Conservation (phyloP, 2,329 filamentous ascomycete species). For the Aspergillus sp. region DNA sequence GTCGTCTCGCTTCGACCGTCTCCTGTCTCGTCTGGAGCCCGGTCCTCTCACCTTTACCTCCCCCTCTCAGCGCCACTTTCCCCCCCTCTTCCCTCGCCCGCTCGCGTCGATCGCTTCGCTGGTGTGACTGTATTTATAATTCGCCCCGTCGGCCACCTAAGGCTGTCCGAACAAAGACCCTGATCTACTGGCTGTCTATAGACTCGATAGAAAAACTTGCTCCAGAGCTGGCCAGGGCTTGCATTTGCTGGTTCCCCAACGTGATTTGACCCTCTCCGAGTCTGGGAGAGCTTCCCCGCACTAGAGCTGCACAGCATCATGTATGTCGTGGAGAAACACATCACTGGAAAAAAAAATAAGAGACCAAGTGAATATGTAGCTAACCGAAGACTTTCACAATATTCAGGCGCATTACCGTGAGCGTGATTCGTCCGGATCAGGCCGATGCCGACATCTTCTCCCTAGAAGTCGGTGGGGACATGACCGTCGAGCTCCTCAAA, state of each 20-base stretch:
- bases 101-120: neutral
- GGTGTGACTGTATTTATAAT: slow-evolving; percentile 1
- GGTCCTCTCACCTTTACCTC: neutral
- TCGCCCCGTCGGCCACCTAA: slow-evolving; percentile 1
- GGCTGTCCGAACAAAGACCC: neutral
- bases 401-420: slow-evolving; percentile 81
- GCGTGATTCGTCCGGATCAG: slow-evolving; percentile 73
- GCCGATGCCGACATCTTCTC: slow-evolving; percentile 74
- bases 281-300: slow-evolving; percentile 23
- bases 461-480: slow-evolving; percentile 78
- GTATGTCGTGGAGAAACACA: slow-evolving; percentile 18
- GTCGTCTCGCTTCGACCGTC: neutral
- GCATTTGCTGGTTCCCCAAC: neutral
- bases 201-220: neutral
- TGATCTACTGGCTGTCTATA: neutral
- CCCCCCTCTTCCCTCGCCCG: neutral
- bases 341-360: neutral
- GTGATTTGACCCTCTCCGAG: neutral
- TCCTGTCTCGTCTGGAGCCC: neutral
- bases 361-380: neutral
- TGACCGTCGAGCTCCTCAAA: slow-evolving; percentile 83
- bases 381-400: slow-evolving; percentile 2
- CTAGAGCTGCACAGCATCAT: slow-evolving; percentile 18
- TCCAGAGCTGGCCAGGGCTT: neutral
- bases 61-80: slow-evolving; percentile 1